Conservation (phyloP, 2,329 filamentous ascomycete species). For the Cercospora sp. region DNA sequence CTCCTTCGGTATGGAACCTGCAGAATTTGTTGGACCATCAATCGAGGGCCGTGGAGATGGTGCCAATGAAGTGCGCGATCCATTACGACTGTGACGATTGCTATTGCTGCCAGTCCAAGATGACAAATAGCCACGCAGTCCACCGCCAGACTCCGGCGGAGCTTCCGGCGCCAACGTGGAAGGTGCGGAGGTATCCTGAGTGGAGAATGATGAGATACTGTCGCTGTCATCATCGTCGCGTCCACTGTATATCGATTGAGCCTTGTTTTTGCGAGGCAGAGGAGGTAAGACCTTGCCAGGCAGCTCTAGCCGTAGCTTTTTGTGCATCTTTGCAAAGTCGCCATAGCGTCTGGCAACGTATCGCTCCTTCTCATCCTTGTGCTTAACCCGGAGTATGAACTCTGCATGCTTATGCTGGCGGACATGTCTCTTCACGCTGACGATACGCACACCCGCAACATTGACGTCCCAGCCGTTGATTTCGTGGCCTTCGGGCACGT, state of each 20-base stretch:
- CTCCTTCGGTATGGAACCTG: slow-evolving; percentile 21
- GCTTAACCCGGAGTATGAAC: slow-evolving; percentile 85
- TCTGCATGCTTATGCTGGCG: slow-evolving; percentile 91
- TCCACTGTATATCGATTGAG: slow-evolving; percentile 62
- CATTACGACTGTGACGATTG: slow-evolving; percentile 45
- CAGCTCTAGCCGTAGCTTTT: slow-evolving; percentile 75
- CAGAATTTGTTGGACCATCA: slow-evolving; percentile 29
- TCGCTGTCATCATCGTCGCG: slow-evolving; percentile 68
- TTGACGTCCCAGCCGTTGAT: slow-evolving; percentile 98
- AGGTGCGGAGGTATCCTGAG: slow-evolving; percentile 52
- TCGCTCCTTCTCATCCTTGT: slow-evolving; percentile 70
- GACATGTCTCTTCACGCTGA: slow-evolving; percentile 79
- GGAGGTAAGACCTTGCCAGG: slow-evolving; percentile 87
- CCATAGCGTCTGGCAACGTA: slow-evolving; percentile 86
- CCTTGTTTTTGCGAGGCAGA: slow-evolving; percentile 89
- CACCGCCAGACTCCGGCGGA: slow-evolving; percentile 35
- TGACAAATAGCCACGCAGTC: slow-evolving; percentile 48
- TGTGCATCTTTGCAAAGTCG: slow-evolving; percentile 80
- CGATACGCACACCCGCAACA: slow-evolving; percentile 82
- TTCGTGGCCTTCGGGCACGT: slow-evolving; percentile 84
- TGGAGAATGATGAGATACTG: slow-evolving; percentile 79
- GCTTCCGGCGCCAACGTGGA: slow-evolving; percentile 20
- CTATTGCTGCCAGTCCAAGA: slow-evolving; percentile 38
- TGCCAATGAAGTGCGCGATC: slow-evolving; percentile 42
- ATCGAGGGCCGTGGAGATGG: slow-evolving; percentile 39